Base-by-base conservation (phyloP, 192 early-diverging fungal genomes). In the Mortierella claussenii region DNA sequence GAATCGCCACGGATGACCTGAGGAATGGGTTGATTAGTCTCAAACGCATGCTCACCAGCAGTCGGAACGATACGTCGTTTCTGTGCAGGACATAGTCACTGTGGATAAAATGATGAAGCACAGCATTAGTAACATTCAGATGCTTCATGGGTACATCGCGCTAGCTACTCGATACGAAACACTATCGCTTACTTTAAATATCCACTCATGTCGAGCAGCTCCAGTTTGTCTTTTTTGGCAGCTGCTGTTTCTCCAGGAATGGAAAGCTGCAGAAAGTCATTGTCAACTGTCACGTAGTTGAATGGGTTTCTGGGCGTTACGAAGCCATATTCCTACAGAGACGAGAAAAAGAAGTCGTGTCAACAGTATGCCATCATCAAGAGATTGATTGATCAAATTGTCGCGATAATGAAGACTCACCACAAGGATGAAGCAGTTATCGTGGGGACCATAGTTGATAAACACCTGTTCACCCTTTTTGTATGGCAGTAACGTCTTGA, bases 381-480 rank as follows among this genome's bases (percentile, higher is more conserved):
- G n/a, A n/a, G n/a, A n/a, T n/a, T n/a, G n/a, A n/a, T n/a, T n/a
- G n/a, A n/a, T n/a, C n/a, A n/a, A n/a, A n/a, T n/a, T n/a, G n/a
- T n/a, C n/a, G n/a, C n/a, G n/a, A n/a, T n/a, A n/a, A n/a, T n/a
- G n/a, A 36, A 45, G 20, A 28, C 71, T 55, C 45, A 75, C 71
- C 46, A 81, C 56, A 23, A 88, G 60, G 8, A 88, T 80, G 27
- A 82, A 83, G 44, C 68, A 66, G 68, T 88, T 86, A 45, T 87
- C 85, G 44, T 88, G 87, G 6, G 83, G 80, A 0, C 87, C 87
- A 60, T 88, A 88, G 34, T 84, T 83, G 43, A 88, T 87, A 60
- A 84, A 88, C 0, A 85, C 83, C 66, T 92, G 86, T 60, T 89
- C 66, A 27, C 91, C 90, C 27, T 81, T 85, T 24, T 78, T 79